Percentiles rank a stretch among this genome's conserved stretches.
phyloP scores from a whole-genome alignment of 148 eudicot species.

The Mesembryanthemum crystallinum region DNA sequence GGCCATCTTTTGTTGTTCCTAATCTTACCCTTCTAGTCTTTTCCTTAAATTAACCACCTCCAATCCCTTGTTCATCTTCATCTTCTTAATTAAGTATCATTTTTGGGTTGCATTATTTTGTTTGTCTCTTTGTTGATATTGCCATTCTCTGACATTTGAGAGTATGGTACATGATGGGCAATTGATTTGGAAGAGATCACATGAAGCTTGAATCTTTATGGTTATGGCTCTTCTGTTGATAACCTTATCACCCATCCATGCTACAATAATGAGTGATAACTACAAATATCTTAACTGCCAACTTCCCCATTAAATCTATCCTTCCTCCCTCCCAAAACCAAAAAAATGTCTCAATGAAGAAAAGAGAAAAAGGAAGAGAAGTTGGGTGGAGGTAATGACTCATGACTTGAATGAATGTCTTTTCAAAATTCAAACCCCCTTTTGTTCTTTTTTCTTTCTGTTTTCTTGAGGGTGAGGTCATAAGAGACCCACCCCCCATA shows the following conservation, averaged over 20 bases:
- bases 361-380: not conserved
- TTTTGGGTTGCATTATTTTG: not conserved
- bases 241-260: not conserved
- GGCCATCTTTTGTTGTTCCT: too few relatives aligned
- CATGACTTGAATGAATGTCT: constrained; percentile 5
- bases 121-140: not conserved
- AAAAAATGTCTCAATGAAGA: not conserved
- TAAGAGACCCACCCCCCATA: not conserved
- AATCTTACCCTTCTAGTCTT: too few relatives aligned
- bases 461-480: constrained; percentile 13
- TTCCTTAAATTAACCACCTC: too few relatives aligned
- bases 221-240: not conserved
- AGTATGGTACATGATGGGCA: not conserved
- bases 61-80: too few relatives aligned
- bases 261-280: too few relatives aligned
- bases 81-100: too few relatives aligned
- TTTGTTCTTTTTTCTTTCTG: too few relatives aligned
- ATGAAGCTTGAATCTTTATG: not conserved
- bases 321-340: not conserved
- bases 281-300: not conserved
- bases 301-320: constrained; percentile 2
- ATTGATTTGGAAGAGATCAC: not conserved
- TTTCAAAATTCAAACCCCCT: too few relatives aligned
- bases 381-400: not conserved
- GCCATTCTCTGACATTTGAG: not conserved